Conservation (phyloP, 2,329 filamentous ascomycete species). For the Sporothrix phasma region DNA sequence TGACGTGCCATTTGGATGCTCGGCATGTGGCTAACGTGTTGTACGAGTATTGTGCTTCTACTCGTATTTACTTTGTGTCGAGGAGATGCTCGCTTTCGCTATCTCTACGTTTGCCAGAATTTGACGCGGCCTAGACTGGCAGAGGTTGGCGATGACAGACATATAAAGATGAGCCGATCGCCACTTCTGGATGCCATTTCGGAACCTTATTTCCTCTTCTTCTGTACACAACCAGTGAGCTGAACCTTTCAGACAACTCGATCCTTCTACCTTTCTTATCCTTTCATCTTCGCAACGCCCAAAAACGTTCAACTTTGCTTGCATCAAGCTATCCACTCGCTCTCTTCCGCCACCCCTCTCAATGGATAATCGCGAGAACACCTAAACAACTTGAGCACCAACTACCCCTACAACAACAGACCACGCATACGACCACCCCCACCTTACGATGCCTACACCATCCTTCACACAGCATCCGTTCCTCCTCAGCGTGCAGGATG, state of each 20-base stretch:
- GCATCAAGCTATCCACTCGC: conserved; percentile 2
- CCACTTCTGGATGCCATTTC: background rate
- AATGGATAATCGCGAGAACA: conserved; percentile 6
- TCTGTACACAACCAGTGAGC: background rate
- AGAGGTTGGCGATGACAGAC: background rate
- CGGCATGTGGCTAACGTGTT: too few relatives aligned
- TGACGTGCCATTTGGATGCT: conserved; percentile 2
- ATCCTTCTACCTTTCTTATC: background rate
- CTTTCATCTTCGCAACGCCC: background rate
- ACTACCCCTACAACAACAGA: background rate
- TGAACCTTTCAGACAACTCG: too few relatives aligned
- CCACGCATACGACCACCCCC: background rate
- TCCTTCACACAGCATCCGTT: conserved; percentile 46
- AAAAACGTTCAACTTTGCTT: too few relatives aligned
- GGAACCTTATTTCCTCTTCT: background rate
- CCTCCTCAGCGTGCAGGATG: conserved; percentile 51
- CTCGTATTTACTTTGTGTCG: background rate
- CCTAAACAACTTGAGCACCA: background rate
- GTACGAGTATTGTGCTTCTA: background rate
- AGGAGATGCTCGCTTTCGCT: background rate
- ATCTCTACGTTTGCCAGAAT: background rate
- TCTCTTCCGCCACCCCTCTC: background rate
- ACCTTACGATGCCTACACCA: conserved; percentile 6
- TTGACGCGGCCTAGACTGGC: background rate
- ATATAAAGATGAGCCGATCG: background rate